Evolutionary conservation across 2,329 filamentous ascomycete species (phyloP).

Genomic region (Shiraia bambusicola): DNA sequence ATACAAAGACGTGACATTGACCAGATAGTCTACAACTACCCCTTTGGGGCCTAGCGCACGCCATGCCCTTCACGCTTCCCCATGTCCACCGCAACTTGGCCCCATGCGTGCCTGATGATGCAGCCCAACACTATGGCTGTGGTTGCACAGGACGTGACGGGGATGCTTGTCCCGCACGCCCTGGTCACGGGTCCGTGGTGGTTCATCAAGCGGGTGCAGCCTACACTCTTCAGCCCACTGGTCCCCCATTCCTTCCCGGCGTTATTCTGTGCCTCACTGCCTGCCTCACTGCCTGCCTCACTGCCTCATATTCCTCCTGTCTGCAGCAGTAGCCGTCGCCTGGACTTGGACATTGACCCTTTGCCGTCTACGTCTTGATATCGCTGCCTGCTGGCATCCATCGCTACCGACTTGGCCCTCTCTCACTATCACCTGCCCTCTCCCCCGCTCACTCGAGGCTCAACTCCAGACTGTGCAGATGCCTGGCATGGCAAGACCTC

Average conservation of each 20-base stretch:
- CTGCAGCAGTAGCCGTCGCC: constrained; percentile 1
- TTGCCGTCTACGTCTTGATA: neutral
- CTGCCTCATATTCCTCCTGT: constrained; percentile 9
- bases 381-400: constrained; percentile 1
- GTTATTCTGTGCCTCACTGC: constrained; percentile 1
- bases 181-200: constrained; percentile 12
- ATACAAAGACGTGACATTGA: constrained; percentile 11
- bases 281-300: neutral
- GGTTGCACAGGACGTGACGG: constrained; percentile 22
- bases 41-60: constrained; percentile 19
- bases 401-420: constrained; percentile 5
- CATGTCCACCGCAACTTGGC: constrained; percentile 24
- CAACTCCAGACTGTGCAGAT: neutral
- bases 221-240: constrained; percentile 11
- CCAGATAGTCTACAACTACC: constrained; percentile 16
- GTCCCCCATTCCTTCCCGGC: constrained; percentile 9
- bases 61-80: constrained; percentile 8
- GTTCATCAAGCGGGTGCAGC: constrained; percentile 22
- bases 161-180: constrained; percentile 15
- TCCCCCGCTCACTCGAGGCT: constrained; percentile 3
- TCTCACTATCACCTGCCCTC: neutral
- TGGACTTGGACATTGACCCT: constrained; percentile 4
- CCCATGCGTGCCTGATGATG: constrained; percentile 16
- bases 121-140: constrained; percentile 22
- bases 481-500: constrained; percentile 29